Percentiles rank a stretch among this genome's conserved stretches.
These are phyloP conservation scores for Coemansia javaensis DNA, from an alignment of 192 early-diverging fungal genomes.

Conservation along the genomic window DNA sequence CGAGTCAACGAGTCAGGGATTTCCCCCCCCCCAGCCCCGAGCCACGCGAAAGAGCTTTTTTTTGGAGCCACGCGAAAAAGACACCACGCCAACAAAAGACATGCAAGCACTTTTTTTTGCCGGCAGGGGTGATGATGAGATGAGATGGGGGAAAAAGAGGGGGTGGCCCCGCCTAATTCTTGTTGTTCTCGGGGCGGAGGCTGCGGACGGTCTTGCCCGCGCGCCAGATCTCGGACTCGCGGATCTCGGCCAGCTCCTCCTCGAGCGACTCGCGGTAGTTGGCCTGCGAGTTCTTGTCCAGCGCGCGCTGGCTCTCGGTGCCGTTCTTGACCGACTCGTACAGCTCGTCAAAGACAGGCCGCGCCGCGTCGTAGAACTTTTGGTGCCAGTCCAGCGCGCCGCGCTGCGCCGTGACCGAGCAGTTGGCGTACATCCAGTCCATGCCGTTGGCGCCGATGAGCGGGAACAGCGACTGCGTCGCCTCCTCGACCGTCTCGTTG, in stretches of 20 bases:
- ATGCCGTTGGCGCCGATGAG: constrained; percentile 94
- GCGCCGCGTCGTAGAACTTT: constrained; percentile 84
- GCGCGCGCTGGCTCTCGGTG: constrained; percentile 74
- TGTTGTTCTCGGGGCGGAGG: constrained; percentile 84
- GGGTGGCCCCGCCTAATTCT: constrained; percentile 12
- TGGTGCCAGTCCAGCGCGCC: constrained; percentile 97
- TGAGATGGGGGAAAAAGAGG: background rate
- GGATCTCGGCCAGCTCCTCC: constrained; percentile 84
- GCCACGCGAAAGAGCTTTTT: too few relatives aligned
- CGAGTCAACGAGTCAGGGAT: too few relatives aligned
- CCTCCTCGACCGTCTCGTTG: constrained; percentile 99
- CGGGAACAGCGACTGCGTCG: constrained; percentile 95
- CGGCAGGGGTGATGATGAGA: too few relatives aligned
- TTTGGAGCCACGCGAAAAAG: too few relatives aligned
- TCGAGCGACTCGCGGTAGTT: constrained; percentile 94
- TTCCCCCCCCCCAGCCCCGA: too few relatives aligned
- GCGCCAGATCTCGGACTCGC: constrained; percentile 89
- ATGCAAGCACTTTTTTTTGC: background rate
- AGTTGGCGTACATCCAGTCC: constrained; percentile 99
- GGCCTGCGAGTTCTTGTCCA: constrained; percentile 82
- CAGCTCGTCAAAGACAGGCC: constrained; percentile 90
- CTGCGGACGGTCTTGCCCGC: constrained; percentile 81
- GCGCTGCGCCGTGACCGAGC: constrained; percentile 92
- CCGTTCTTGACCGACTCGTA: constrained; percentile 86
- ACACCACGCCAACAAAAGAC: too few relatives aligned